Conservation (phyloP, 768 basidiomycete species). For the Lentinula edodes region DNA sequence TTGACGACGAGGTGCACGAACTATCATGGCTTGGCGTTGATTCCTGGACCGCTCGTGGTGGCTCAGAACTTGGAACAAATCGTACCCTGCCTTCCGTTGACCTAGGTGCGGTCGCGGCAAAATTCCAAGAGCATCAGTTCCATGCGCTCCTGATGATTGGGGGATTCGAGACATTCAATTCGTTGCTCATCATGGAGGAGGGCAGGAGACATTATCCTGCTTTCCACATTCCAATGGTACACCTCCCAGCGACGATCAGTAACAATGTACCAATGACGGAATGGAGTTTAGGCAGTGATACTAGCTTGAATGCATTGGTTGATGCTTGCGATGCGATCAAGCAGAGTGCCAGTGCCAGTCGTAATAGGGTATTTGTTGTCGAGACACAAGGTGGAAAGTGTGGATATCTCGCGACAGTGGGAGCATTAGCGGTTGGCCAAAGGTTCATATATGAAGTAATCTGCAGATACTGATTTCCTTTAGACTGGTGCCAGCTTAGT, state of each 20-base stretch:
- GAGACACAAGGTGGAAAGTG: constrained; percentile 98
- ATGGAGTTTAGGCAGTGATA: constrained; percentile 92
- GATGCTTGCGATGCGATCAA: constrained; percentile 98
- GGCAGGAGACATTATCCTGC: constrained; percentile 81
- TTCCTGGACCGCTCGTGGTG: constrained; percentile 92
- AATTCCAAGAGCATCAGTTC: constrained; percentile 82
- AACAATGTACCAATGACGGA: constrained; percentile 99
- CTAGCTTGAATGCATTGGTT: constrained; percentile 95
- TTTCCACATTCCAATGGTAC: constrained; percentile 93
- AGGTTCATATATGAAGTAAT: background rate
- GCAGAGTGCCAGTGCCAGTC: constrained; percentile 93
- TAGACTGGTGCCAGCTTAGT: constrained; percentile 90
- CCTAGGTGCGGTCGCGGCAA: constrained; percentile 82
- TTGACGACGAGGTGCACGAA: constrained; percentile 82
- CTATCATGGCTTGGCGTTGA: constrained; percentile 97
- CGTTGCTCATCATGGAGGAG: constrained; percentile 73
- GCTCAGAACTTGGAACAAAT: constrained; percentile 97
- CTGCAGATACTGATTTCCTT: background rate
- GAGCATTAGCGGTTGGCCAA: constrained; percentile 82
- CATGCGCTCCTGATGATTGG: constrained; percentile 86
- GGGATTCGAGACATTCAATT: constrained; percentile 91
- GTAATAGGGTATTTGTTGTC: constrained; percentile 95
- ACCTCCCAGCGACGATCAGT: constrained; percentile 93
- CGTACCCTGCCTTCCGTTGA: constrained; percentile 81
- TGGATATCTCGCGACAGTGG: constrained; percentile 93